Evolutionary conservation across 1,284 basidiomycete species (phyloP).

Genomic region (Neotropicomus parvogracilis): DNA sequence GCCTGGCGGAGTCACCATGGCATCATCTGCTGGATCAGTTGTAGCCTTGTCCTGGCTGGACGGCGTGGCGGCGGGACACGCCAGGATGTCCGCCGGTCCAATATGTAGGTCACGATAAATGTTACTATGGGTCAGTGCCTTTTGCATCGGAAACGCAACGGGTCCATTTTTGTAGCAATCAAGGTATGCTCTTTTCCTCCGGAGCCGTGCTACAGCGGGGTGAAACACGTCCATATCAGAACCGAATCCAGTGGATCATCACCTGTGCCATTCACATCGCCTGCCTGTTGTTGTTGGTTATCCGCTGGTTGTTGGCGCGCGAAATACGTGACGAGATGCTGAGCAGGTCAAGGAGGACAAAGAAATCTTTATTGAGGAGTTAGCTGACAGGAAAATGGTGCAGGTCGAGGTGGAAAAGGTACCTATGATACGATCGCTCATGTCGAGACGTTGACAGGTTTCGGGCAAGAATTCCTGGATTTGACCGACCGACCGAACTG

Average conservation of each 20-base stretch:
- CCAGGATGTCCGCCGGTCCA: constrained; percentile 46
- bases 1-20: too few species aligned
- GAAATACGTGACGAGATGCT: constrained; percentile 64
- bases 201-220: neutral
- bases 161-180: constrained; percentile 76
- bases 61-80: constrained; percentile 69
- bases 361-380: constrained; percentile 56
- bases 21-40: constrained; percentile 62
- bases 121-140: constrained; percentile 68
- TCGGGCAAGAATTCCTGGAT: constrained; percentile 57
- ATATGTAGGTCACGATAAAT: constrained; percentile 51
- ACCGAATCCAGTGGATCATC: constrained; percentile 64
- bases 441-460: neutral
- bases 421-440: too few species aligned
- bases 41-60: constrained; percentile 59
- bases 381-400: constrained; percentile 46
- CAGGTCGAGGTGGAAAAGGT: constrained; percentile 63
- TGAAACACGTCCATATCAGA: constrained; percentile 31
- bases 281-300: constrained; percentile 48
- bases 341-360: constrained; percentile 60
- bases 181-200: constrained; percentile 37
- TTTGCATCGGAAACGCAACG: constrained; percentile 66
- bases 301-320: constrained; percentile 51
- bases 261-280: constrained; percentile 53
- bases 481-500: constrained; percentile 64